Conservation (phyloP, 2,329 filamentous ascomycete genomes). For the Zarea fungicola region DNA sequence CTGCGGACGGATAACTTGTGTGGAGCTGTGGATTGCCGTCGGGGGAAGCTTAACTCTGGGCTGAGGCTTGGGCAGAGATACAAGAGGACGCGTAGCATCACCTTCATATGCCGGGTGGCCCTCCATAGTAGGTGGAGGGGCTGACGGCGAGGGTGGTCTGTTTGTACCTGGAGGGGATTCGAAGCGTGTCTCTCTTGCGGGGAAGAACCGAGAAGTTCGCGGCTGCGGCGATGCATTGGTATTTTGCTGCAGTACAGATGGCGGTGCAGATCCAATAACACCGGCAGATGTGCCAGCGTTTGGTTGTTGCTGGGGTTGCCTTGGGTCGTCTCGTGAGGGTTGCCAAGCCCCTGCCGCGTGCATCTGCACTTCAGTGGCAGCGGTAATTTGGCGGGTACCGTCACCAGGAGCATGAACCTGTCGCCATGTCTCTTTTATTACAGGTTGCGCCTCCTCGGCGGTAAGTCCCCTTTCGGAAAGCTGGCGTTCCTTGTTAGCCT, state of each 20-base stretch:
- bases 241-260: slow-evolving; percentile 23
- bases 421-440: slow-evolving; percentile 52
- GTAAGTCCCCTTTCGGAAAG: slow-evolving; percentile 40
- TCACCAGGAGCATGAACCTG: slow-evolving; percentile 35
- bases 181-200: slow-evolving; percentile 43
- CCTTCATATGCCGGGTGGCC: slow-evolving; percentile 70
- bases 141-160: slow-evolving; percentile 56
- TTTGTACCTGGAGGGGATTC: slow-evolving; percentile 35
- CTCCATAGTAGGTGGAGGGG: slow-evolving; percentile 65
- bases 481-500: slow-evolving; percentile 38
- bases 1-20: slow-evolving; percentile 19
- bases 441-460: slow-evolving; percentile 39
- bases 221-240: slow-evolving; percentile 36
- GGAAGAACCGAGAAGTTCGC: slow-evolving; percentile 59
- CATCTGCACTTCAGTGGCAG: slow-evolving; percentile 23
- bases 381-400: slow-evolving; percentile 27
- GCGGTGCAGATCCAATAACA: slow-evolving; percentile 5
- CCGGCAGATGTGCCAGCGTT: neutral
- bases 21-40: slow-evolving; percentile 34
- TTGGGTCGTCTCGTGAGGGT: slow-evolving; percentile 23
- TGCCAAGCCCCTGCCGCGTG: slow-evolving; percentile 27
- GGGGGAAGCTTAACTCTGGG: slow-evolving; percentile 74
- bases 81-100: slow-evolving; percentile 58
- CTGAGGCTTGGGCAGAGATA: slow-evolving; percentile 63
- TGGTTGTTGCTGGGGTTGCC: slow-evolving; percentile 1